Conservation (phyloP, 345 rosid genomes). For the Lepidium africanum region DNA sequence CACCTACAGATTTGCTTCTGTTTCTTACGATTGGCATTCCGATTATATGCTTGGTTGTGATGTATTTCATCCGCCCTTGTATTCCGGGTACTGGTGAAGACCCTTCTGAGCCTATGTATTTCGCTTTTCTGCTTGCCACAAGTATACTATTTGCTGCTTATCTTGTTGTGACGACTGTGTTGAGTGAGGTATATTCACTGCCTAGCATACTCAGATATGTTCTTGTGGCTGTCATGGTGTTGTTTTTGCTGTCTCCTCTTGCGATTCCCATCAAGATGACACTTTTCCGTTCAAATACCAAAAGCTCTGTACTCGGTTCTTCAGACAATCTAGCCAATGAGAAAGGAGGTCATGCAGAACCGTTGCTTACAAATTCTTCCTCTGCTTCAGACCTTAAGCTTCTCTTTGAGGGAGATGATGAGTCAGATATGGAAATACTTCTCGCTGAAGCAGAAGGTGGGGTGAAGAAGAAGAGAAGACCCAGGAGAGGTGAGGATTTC, state of each 20-base stretch:
- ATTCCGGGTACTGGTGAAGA: constrained; percentile 86
- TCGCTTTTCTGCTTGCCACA: constrained; percentile 54
- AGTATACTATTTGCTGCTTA: constrained; percentile 67
- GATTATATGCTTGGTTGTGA: constrained; percentile 48
- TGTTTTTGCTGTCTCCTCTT: constrained; percentile 69
- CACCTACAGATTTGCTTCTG: constrained; percentile 56
- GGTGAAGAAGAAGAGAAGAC: constrained; percentile 62
- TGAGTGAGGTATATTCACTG: constrained; percentile 37
- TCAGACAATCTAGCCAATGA: constrained; percentile 37
- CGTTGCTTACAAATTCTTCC: constrained; percentile 56
- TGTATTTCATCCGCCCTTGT: constrained; percentile 76
- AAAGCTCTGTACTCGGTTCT: no score
- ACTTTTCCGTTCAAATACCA: constrained; percentile 47
- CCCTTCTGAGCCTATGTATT: constrained; percentile 69
- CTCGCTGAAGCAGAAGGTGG: constrained; percentile 81
- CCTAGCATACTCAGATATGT: constrained; percentile 37
- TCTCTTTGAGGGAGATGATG: constrained; percentile 43
- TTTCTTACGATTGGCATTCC: constrained; percentile 78
- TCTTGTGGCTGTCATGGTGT: constrained; percentile 52
- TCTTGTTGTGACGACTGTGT: constrained; percentile 45
- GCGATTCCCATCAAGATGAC: constrained; percentile 95
- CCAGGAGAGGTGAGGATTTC: constrained; percentile 83
- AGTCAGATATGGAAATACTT: constrained; percentile 50
- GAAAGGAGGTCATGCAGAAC: constrained; percentile 41
- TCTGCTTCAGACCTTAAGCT: constrained; percentile 62